These are phyloP conservation scores for Saksenaea vasiformis DNA, from an alignment of 371 early-diverging fungal species.

Conservation along the genomic window DNA sequence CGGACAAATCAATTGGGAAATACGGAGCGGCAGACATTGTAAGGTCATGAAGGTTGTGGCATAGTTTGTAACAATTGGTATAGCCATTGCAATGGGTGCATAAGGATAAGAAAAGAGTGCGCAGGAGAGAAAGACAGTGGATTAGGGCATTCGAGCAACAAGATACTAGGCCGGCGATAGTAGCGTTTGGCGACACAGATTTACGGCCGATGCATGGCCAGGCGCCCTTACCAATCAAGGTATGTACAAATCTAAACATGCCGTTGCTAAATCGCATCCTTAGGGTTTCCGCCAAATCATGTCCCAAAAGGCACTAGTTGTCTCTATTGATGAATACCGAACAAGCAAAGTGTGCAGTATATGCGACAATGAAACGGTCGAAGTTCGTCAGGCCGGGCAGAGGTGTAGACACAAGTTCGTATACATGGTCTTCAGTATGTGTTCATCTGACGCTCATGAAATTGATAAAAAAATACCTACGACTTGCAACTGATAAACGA, in stretches of 20 bases:
- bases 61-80: not conserved
- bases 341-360: too few species aligned
- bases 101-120: not conserved
- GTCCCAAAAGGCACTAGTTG: too few species aligned
- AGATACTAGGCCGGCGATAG: not conserved
- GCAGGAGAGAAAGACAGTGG: not conserved
- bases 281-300: too few species aligned
- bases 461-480: too few species aligned
- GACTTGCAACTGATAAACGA: too few species aligned
- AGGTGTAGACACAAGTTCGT: too few species aligned
- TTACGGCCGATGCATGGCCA: not conserved
- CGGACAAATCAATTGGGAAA: not conserved
- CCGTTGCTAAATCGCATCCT: too few species aligned
- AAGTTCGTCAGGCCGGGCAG: too few species aligned
- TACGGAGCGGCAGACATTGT: not conserved
- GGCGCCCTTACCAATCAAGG: not conserved
- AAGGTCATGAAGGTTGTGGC: not conserved
- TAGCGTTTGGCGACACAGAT: not conserved
- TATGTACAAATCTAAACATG: not conserved
- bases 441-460: too few species aligned
- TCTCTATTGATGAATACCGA: too few species aligned
- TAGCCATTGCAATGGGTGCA: not conserved
- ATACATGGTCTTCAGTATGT: too few species aligned
- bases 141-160: not conserved
- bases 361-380: too few species aligned